Percentiles rank a stretch among this genome's conserved stretches.
These are phyloP conservation scores for Aspergillus tamarii DNA, from an alignment of 2,329 filamentous ascomycete species.

Conservation along the genomic window DNA sequence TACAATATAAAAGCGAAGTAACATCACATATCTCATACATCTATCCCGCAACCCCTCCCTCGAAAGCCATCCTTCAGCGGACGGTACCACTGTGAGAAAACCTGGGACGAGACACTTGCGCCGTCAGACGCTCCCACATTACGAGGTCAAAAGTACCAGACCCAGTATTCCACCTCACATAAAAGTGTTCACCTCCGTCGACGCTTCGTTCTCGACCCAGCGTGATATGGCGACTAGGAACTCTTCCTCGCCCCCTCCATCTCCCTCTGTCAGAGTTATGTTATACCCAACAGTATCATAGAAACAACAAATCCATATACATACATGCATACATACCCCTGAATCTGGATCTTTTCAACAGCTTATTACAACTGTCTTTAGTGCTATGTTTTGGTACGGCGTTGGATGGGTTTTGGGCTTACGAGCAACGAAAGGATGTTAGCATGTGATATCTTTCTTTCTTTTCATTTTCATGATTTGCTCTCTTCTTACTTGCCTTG, in stretches of 20 bases:
- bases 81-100: not conserved
- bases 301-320: not conserved
- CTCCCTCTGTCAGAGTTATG: not conserved
- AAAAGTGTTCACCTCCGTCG: not conserved
- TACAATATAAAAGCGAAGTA: not conserved
- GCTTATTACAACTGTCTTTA: constrained; percentile 4
- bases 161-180: not conserved
- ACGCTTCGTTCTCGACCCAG: not conserved
- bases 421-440: constrained; percentile 23
- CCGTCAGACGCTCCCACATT: not conserved
- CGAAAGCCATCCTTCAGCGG: not conserved
- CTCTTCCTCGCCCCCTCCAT: not conserved
- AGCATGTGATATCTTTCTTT: constrained; percentile 14
- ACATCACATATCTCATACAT: not conserved
- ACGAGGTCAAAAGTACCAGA: not conserved
- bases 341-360: not conserved
- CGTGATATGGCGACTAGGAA: not conserved
- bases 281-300: constrained; percentile 3
- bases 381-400: constrained; percentile 12
- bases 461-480: not conserved
- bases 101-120: not conserved
- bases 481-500: not conserved
- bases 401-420: constrained; percentile 17
- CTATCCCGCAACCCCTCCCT: not conserved
- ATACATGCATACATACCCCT: constrained; percentile 1